Conservation (phyloP, 495 filamentous ascomycete genomes). For the Penicillium argentinense region DNA sequence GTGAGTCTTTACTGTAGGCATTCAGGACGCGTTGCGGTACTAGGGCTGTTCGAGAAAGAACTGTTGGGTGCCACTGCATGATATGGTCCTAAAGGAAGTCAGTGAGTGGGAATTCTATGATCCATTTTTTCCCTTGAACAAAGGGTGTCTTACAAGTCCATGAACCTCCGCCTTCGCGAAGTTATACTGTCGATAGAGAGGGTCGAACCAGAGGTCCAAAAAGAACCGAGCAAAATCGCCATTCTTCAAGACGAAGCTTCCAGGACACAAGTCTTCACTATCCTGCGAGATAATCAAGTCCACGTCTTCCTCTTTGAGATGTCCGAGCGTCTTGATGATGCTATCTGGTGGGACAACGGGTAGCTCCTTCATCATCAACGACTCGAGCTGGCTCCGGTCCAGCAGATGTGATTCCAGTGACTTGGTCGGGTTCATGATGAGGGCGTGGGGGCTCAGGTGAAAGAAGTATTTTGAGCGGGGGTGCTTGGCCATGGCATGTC, state of each 20-base stretch:
- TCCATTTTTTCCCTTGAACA: background rate
- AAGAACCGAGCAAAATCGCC: constrained; percentile 93
- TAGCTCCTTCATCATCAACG: constrained; percentile 78
- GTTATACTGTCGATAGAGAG: constrained; percentile 87
- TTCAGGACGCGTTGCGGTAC: constrained; percentile 82
- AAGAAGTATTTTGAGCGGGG: constrained; percentile 79
- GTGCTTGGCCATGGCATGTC: constrained; percentile 81
- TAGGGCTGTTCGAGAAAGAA: constrained; percentile 82
- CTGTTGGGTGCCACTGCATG: constrained; percentile 98
- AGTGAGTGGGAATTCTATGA: background rate
- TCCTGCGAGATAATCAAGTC: constrained; percentile 88
- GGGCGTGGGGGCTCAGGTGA: constrained; percentile 75
- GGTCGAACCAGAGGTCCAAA: constrained; percentile 95
- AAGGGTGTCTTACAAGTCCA: constrained; percentile 67
- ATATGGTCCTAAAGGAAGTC: constrained; percentile 69
- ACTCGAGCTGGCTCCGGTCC: constrained; percentile 62
- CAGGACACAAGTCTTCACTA: constrained; percentile 69
- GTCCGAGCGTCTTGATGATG: constrained; percentile 91
- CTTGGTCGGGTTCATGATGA: constrained; percentile 86
- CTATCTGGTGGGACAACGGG: constrained; percentile 92
- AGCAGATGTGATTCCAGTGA: constrained; percentile 71
- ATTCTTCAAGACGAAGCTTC: constrained; percentile 75
- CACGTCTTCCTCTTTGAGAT: constrained; percentile 72
- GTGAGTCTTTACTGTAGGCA: constrained; percentile 61
- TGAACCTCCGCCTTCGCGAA: constrained; percentile 94